Evolutionary conservation across 495 filamentous ascomycete species (phyloP).

Genomic region (Neurospora terricola): DNA sequence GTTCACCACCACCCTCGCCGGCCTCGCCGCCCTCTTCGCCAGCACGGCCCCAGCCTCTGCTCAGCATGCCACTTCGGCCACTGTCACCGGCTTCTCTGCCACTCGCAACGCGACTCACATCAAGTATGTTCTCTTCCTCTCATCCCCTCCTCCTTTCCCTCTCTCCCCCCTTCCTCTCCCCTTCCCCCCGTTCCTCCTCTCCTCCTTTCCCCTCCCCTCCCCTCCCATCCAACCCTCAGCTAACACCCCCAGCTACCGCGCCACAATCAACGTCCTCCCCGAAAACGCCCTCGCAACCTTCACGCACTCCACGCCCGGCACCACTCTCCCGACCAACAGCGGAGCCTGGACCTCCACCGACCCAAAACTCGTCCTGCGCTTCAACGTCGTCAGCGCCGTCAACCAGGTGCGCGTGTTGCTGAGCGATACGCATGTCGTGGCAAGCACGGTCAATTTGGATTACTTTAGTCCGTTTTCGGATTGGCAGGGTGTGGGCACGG

Average conservation of each 20-base stretch:
- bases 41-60: neutral
- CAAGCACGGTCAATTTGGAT: neutral
- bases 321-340: neutral
- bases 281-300: constrained; percentile 2
- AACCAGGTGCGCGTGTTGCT: neutral
- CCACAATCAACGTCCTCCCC: neutral
- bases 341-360: neutral
- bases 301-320: neutral
- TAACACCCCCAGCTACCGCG: neutral
- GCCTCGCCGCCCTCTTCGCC: neutral
- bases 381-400: neutral
- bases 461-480: neutral
- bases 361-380: neutral
- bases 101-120: neutral
- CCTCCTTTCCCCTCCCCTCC: neutral
- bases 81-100: neutral
- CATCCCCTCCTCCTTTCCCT: neutral
- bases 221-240: too few relatives aligned
- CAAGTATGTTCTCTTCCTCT: neutral
- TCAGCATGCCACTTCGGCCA: neutral
- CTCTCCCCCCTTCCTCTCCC: neutral
- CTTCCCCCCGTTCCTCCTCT: too few relatives aligned
- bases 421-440: neutral
- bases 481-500: neutral
- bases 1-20: neutral